Base-by-base conservation (phyloP, 2,329 filamentous ascomycete genomes). In the Aspergillus jensenii region DNA sequence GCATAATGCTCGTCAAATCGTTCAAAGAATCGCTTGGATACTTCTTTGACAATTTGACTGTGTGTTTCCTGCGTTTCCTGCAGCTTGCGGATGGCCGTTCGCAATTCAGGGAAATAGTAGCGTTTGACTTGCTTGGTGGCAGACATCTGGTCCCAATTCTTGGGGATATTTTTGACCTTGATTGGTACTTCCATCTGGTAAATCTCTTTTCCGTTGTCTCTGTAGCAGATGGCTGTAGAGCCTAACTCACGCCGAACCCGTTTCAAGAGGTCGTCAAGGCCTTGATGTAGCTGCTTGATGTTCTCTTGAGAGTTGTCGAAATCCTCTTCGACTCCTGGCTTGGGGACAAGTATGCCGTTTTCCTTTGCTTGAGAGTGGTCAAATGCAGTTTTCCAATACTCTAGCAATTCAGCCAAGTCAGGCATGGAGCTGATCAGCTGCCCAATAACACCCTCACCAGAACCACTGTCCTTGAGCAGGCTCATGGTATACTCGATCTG, bases 31-130 rank as follows among this genome's bases (percentile, higher is more conserved):
- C 92, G 86, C 23, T 85, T 82, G 0, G 91, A 86, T 33, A 97
- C 90, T 51, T 96, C 91, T 65, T 93, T 92, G 52, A 93, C 86
- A 40, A 98, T 90, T 68, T 99, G 93, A 4, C 87, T 88, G 74
- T 98, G 95, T 1, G 87, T 95, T 74, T 99, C 95, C 71, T 96
- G 93, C 1, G 92, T 90, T 76, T 99, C 95, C 71, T 96, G 95
- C 17, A 98, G 82, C 66, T 91, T 84, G 50, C 93, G 89, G 21
- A 99, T 92, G 2, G 97, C 84, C 27, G 84, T 82, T 14, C 90
- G 89, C 14, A 98, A 82, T 68, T 96, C 90, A 1, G 87, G 84
- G 65, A 93, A 96, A 78, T 98, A 99, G 79, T 93, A 99, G 0
- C 95, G 89, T 76, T 96, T 97, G 69, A 96, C 90, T 56, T 88